Conservation (phyloP, 768 basidiomycete genomes). For the Cystobasidium onofrii region DNA sequence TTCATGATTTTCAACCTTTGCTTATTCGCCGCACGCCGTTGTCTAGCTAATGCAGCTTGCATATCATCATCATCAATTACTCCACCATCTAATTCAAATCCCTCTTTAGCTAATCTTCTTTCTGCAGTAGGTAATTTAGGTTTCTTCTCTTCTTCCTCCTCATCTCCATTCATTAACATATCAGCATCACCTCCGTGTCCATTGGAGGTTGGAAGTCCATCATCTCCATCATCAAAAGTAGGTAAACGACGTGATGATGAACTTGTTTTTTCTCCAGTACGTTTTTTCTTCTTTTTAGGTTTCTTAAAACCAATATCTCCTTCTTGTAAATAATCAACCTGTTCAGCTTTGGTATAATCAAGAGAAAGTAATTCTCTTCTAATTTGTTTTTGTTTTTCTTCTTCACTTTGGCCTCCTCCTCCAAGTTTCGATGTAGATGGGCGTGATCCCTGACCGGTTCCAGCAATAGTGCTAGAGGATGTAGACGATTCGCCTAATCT, state of each 20-base stretch:
- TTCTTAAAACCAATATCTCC: slow-evolving; percentile 94
- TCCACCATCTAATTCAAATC: slow-evolving; percentile 14
- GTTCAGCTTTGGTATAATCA: slow-evolving; percentile 57
- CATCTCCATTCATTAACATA: slow-evolving; percentile 45
- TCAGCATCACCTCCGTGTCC: not conserved
- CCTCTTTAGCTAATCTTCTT: slow-evolving; percentile 23
- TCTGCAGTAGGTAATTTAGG: slow-evolving; percentile 19
- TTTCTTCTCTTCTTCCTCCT: slow-evolving; percentile 33
- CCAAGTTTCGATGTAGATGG: not conserved
- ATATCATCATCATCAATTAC: slow-evolving; percentile 96
- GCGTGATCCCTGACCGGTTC: slow-evolving; percentile 18
- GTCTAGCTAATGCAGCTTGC: slow-evolving; percentile 79
- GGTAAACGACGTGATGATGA: slow-evolving; percentile 41
- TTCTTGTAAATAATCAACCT: slow-evolving; percentile 81
- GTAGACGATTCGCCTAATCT: slow-evolving; percentile 60
- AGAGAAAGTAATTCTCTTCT: slow-evolving; percentile 75
- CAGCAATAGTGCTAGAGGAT: slow-evolving; percentile 33
- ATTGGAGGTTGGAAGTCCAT: slow-evolving; percentile 40
- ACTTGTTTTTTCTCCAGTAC: slow-evolving; percentile 50
- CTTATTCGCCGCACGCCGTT: slow-evolving; percentile 69
- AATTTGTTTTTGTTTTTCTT: slow-evolving; percentile 46
- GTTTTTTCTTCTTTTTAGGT: slow-evolving; percentile 91
- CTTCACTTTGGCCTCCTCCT: slow-evolving; percentile 9
- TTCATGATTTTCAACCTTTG: slow-evolving; percentile 57
- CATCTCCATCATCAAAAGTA: slow-evolving; percentile 49